These are phyloP conservation scores for Penicillium sp. DNA, from an alignment of 2,329 filamentous ascomycete species.

Conservation along the genomic window DNA sequence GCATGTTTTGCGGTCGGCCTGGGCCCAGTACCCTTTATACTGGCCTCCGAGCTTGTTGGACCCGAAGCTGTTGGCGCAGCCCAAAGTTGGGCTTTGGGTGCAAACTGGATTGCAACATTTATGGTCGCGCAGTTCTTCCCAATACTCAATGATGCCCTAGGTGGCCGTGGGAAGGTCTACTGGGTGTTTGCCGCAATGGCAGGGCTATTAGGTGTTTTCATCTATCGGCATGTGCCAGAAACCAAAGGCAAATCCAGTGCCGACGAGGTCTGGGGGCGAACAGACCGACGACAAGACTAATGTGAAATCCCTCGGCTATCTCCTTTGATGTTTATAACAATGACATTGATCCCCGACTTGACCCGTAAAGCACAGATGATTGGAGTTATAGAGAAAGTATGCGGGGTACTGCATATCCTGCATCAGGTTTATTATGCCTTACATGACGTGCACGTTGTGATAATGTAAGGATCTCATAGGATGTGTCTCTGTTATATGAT, in stretches of 20 bases:
- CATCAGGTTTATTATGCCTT: not conserved
- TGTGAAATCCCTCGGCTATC: too few relatives aligned
- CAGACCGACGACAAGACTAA: conserved; percentile 35
- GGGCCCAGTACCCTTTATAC: conserved; percentile 90
- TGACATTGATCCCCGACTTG: not conserved
- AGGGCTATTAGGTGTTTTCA: conserved; percentile 64
- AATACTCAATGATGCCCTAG: conserved; percentile 71
- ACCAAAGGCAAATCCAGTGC: conserved; percentile 78
- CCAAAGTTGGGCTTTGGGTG: conserved; percentile 80
- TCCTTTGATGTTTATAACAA: not conserved
- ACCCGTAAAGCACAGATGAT: not conserved
- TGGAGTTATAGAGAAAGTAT: not conserved
- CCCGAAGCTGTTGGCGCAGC: conserved; percentile 87
- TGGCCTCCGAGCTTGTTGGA: conserved; percentile 84
- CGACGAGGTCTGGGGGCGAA: conserved; percentile 86
- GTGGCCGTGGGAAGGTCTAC: conserved; percentile 77
- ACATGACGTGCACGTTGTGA: not conserved
- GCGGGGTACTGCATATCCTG: conserved; percentile 6
- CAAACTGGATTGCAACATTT: conserved; percentile 89
- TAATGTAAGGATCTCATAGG: not conserved
- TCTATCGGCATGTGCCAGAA: conserved; percentile 73
- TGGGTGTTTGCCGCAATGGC: conserved; percentile 84
- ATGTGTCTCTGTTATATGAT: too few relatives aligned
- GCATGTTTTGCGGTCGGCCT: conserved; percentile 85
- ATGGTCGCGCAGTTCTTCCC: conserved; percentile 94